Percentiles rank a stretch among this genome's conserved stretches.
phyloP scores from a whole-genome alignment of 2,329 filamentous ascomycete species.

The Xylaria multiplex region DNA sequence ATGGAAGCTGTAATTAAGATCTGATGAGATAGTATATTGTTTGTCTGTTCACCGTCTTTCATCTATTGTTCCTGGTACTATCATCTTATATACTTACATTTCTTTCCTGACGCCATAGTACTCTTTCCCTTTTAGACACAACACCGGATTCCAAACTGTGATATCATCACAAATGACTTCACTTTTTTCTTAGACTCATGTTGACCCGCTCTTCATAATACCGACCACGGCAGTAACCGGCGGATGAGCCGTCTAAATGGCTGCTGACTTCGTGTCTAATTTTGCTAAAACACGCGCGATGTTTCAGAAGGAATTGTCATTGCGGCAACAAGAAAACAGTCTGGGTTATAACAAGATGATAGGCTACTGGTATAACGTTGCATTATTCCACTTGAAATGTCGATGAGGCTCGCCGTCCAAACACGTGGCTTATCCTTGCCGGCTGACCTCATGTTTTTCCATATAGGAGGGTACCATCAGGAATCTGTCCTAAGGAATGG shows the following conservation, averaged over 20 bases:
- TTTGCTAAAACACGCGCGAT: slow-evolving; percentile 8
- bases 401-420: not conserved
- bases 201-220: not conserved
- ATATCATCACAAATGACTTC: not conserved
- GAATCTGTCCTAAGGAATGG: not conserved
- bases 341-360: not conserved
- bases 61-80: not conserved
- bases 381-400: not conserved
- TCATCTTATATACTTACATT: slow-evolving; percentile 17
- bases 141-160: not conserved
- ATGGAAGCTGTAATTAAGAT: not conserved
- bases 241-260: slow-evolving; percentile 5
- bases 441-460: not conserved
- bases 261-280: slow-evolving; percentile 31
- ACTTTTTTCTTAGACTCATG: not conserved
- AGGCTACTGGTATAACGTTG: slow-evolving; percentile 10
- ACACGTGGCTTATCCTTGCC: not conserved
- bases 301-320: not conserved
- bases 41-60: not conserved
- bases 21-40: not conserved
- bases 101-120: not conserved
- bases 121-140: not conserved
- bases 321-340: not conserved
- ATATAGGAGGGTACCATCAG: not conserved
- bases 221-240: not conserved